Conservation (phyloP, 257 asterid species). For the Solanum chmielewskii region DNA sequence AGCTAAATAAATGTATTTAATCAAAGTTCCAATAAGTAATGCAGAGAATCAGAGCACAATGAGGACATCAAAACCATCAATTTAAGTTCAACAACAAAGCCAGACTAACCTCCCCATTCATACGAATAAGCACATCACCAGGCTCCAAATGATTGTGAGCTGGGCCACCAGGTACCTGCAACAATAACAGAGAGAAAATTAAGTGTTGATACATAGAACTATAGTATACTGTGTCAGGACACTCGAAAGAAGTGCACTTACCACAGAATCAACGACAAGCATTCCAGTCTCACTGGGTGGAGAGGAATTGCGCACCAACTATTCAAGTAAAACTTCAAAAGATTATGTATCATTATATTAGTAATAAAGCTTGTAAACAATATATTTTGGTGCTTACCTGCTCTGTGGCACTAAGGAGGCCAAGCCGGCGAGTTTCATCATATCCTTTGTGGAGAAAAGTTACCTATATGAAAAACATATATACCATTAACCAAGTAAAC, state of each 20-base stretch:
- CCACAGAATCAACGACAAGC: constrained; percentile 98
- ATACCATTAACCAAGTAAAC: constrained; percentile 1
- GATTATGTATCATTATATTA: neutral
- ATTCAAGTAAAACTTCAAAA: neutral
- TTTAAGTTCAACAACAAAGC: neutral
- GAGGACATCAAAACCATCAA: neutral
- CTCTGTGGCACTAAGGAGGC: constrained; percentile 79
- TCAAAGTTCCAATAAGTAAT: neutral
- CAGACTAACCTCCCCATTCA: constrained; percentile 83
- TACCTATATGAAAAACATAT: constrained; percentile 35
- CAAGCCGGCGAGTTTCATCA: constrained; percentile 98
- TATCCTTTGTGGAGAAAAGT: constrained; percentile 95
- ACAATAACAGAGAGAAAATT: constrained; percentile 2
- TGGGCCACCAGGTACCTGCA: constrained; percentile 96
- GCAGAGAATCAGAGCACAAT: neutral
- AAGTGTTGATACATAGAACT: neutral
- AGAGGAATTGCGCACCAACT: constrained; percentile 88
- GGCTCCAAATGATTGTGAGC: constrained; percentile 91
- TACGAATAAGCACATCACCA: constrained; percentile 87
- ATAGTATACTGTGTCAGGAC: neutral
- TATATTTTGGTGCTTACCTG: constrained; percentile 35
- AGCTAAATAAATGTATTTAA: neutral
- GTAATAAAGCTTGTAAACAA: neutral
- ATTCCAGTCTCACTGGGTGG: constrained; percentile 96
- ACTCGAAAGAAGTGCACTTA: constrained; percentile 25